phyloP scores from a whole-genome alignment of 345 rosid genomes.

The Barbarea vulgaris region DNA sequence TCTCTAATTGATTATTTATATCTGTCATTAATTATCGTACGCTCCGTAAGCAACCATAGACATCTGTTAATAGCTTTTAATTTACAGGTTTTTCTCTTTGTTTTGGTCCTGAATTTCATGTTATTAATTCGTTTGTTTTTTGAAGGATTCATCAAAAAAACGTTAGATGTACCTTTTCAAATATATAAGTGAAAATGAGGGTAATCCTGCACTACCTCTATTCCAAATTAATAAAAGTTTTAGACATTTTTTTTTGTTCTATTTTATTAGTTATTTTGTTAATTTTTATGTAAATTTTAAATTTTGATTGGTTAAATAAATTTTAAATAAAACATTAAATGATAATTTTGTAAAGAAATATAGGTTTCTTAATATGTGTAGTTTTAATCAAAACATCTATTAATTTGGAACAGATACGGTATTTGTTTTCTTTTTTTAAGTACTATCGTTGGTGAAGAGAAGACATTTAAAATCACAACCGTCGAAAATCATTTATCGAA shows the following conservation, averaged over 20 bases:
- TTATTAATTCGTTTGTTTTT: neutral
- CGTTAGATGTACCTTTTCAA: neutral
- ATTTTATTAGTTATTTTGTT: too few relatives aligned
- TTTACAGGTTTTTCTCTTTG: neutral
- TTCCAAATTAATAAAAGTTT: too few relatives aligned
- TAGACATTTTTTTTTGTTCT: too few relatives aligned
- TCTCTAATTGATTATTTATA: constrained; percentile 6
- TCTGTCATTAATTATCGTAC: neutral
- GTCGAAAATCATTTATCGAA: neutral
- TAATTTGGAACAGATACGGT: too few relatives aligned
- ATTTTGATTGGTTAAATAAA: too few relatives aligned
- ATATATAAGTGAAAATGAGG: neutral
- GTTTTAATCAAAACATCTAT: too few relatives aligned
- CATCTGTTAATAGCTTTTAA: neutral
- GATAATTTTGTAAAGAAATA: too few relatives aligned
- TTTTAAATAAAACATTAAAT: too few relatives aligned
- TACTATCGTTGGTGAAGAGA: neutral
- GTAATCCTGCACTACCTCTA: too few relatives aligned
- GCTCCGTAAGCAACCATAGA: constrained; percentile 3
- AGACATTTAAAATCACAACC: neutral
- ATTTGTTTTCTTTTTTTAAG: neutral
- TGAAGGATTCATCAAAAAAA: neutral
- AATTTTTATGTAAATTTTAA: too few relatives aligned
- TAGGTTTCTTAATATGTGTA: too few relatives aligned
- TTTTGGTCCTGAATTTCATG: too few relatives aligned